Conservation (phyloP, 2,329 filamentous ascomycete species). For the Penicillium sp. region DNA sequence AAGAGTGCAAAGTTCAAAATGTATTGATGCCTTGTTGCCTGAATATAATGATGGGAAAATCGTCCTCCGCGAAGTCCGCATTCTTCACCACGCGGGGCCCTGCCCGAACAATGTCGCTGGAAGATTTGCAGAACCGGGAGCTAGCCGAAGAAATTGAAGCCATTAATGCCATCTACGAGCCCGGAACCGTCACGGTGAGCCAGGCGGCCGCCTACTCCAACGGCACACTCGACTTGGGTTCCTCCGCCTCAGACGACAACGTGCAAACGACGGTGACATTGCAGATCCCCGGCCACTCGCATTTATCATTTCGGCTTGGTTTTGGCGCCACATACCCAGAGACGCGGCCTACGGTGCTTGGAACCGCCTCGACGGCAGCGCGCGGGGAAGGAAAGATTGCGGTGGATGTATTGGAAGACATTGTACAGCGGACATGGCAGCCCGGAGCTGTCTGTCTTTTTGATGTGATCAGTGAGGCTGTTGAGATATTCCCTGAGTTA, state of each 20-base stretch:
- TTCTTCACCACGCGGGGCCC: constrained; percentile 5
- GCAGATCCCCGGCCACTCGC: constrained; percentile 56
- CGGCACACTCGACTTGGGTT: constrained; percentile 28
- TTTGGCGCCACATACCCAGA: constrained; percentile 73
- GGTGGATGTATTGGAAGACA: constrained; percentile 62
- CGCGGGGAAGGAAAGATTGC: constrained; percentile 68
- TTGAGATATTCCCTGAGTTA: constrained; percentile 52
- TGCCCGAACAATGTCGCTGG: constrained; percentile 20
- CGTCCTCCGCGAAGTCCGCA: constrained; percentile 10
- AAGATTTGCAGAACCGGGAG: constrained; percentile 33
- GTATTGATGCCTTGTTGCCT: constrained; percentile 17
- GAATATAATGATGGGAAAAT: constrained; percentile 9
- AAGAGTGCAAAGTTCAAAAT: no score
- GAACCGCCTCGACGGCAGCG: constrained; percentile 69
- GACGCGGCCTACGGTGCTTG: constrained; percentile 65
- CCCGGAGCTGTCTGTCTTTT: constrained; percentile 80
- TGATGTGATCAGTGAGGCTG: constrained; percentile 70
- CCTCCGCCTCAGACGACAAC: constrained; percentile 13
- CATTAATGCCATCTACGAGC: constrained; percentile 56
- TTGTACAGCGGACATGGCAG: constrained; percentile 62
- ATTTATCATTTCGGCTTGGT: constrained; percentile 49
- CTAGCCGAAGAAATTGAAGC: constrained; percentile 46
- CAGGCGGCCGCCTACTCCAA: constrained; percentile 21
- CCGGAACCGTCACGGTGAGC: constrained; percentile 54
- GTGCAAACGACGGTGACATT: constrained; percentile 52